A percentile compares a stretch with the other conserved stretches of the same genome.
These are phyloP conservation scores for Urostyla sp. DNA, from an alignment of 73 alveolate species.

Conservation along the genomic window DNA sequence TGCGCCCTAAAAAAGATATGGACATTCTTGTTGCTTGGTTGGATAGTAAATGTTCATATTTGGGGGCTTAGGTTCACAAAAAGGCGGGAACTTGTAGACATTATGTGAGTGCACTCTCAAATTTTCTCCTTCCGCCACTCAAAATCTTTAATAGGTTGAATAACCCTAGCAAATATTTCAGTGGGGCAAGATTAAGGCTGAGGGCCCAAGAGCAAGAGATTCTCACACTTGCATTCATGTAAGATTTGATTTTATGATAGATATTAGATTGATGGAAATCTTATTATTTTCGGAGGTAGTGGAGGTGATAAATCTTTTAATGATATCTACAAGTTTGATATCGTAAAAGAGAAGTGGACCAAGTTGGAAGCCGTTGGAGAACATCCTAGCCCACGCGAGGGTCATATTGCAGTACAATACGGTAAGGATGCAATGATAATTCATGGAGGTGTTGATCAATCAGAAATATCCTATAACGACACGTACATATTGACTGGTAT, in stretches of 20 bases:
- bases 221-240: conserved; percentile 50
- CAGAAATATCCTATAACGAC: conserved; percentile 31
- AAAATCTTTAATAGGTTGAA: background rate
- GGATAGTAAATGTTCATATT: conserved; percentile 38
- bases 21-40: conserved; percentile 32
- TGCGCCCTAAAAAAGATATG: conserved; percentile 56
- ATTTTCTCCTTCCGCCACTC: background rate
- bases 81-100: conserved; percentile 39
- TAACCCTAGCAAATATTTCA: conserved; percentile 1
- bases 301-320: conserved; percentile 31
- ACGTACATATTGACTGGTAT: conserved; percentile 42
- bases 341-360: conserved; percentile 34
- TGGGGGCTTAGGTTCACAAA: conserved; percentile 40
- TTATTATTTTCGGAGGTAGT: conserved; percentile 49
- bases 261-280: conserved; percentile 26
- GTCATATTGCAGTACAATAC: conserved; percentile 19
- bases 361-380: conserved; percentile 55
- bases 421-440: conserved; percentile 53
- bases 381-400: conserved; percentile 62
- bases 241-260: background rate
- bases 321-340: conserved; percentile 45
- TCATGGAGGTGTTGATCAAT: conserved; percentile 50
- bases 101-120: conserved; percentile 47
- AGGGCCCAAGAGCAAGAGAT: conserved; percentile 49
- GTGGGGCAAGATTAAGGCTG: conserved; percentile 52